Evolutionary conservation across 306 rosid genomes (phyloP).

Genomic region (Casuarina equisetifolia): DNA sequence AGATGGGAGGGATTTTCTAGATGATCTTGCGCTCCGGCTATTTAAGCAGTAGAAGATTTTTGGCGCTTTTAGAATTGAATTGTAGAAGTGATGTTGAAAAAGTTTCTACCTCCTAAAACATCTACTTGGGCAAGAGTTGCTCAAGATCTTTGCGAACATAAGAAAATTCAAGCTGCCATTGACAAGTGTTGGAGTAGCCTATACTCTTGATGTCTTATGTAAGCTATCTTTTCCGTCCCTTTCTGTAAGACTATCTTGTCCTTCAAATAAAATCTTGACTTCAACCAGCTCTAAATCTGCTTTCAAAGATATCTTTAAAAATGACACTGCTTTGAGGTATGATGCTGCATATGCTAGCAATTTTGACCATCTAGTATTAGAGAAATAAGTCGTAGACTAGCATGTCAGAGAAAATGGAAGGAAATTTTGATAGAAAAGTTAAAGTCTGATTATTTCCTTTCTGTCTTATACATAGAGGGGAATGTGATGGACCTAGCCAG

Average conservation of each 20-base stretch:
- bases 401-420: too few species aligned
- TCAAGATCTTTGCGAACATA: conserved; percentile 61
- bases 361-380: too few species aligned
- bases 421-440: too few species aligned
- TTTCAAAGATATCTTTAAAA: not conserved
- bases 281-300: not conserved
- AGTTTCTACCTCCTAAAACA: conserved; percentile 59
- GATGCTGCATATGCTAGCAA: too few species aligned
- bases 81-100: conserved; percentile 70
- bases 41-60: conserved; percentile 51
- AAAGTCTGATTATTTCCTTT: too few species aligned
- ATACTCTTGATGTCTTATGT: conserved; percentile 38
- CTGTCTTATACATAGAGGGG: too few species aligned
- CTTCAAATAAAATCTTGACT: not conserved
- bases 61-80: conserved; percentile 66
- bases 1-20: conserved; percentile 84
- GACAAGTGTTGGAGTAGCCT: conserved; percentile 64
- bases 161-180: conserved; percentile 46
- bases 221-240: conserved; percentile 3
- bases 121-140: conserved; percentile 78
- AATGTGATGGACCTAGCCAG: too few species aligned
- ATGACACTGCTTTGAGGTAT: not conserved
- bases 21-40: conserved; percentile 77
- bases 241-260: not conserved
- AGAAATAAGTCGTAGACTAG: too few species aligned